Evolutionary conservation across 2,329 filamentous ascomycete species (phyloP).

Genomic region (Aspergillus sp.): DNA sequence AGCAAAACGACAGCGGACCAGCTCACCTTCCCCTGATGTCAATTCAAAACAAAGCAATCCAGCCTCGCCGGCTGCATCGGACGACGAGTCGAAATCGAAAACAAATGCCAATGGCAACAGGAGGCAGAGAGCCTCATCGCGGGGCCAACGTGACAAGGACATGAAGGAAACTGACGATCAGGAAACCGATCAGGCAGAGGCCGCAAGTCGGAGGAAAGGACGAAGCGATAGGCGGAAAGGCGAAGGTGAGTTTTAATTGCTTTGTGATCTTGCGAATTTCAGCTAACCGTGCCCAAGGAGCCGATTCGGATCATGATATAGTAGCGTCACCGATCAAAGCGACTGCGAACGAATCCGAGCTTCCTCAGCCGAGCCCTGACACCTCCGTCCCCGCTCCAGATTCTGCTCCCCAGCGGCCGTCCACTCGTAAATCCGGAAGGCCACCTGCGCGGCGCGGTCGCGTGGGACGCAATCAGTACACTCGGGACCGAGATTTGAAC

Average conservation of each 20-base stretch:
- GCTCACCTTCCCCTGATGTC: constrained; percentile 69
- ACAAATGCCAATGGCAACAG: constrained; percentile 46
- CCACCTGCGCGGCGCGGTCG: constrained; percentile 65
- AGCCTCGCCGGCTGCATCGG: constrained; percentile 53
- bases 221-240: constrained; percentile 76
- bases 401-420: constrained; percentile 38
- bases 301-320: constrained; percentile 72
- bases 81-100: constrained; percentile 61
- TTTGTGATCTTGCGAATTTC: not conserved
- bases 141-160: constrained; percentile 54
- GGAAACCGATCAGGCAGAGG: constrained; percentile 71
- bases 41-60: constrained; percentile 49
- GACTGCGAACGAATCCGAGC: constrained; percentile 37
- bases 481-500: constrained; percentile 68
- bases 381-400: constrained; percentile 40
- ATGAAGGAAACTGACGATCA: constrained; percentile 58
- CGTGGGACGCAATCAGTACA: constrained; percentile 77
- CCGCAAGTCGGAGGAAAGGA: constrained; percentile 76
- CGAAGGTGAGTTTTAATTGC: constrained; percentile 62
- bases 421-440: constrained; percentile 61
- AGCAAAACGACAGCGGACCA: constrained; percentile 80
- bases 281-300: constrained; percentile 38
- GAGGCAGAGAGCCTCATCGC: constrained; percentile 59
- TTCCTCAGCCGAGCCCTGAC: constrained; percentile 44
- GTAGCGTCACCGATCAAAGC: constrained; percentile 56